phyloP scores from a whole-genome alignment of 768 basidiomycete species.

The Suillus tomentosus region DNA sequence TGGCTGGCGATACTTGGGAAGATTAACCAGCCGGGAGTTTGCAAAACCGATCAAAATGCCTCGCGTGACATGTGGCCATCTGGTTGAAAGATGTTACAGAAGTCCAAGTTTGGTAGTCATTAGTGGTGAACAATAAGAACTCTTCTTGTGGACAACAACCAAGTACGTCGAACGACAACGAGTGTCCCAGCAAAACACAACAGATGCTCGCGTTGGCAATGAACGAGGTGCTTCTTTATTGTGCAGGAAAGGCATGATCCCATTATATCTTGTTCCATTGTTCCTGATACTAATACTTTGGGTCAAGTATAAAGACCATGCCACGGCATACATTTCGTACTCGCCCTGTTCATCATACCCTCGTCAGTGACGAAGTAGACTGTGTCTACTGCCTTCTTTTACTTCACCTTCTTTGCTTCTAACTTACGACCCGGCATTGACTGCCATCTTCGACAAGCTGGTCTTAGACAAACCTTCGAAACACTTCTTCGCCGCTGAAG shows the following conservation, averaged over 20 bases:
- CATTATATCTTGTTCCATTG: slow-evolving; percentile 20
- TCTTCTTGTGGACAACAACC: slow-evolving; percentile 4
- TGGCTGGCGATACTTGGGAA: not conserved
- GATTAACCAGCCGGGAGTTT: not conserved
- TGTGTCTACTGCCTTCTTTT: slow-evolving; percentile 28
- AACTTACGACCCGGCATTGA: slow-evolving; percentile 25
- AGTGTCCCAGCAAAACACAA: not conserved
- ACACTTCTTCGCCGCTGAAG: not conserved
- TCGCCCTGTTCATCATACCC: slow-evolving; percentile 2
- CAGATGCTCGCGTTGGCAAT: not conserved
- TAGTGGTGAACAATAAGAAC: not conserved
- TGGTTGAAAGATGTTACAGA: not conserved
- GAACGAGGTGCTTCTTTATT: slow-evolving; percentile 12
- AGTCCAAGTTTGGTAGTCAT: slow-evolving; percentile 5
- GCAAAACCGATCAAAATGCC: not conserved
- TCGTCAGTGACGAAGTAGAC: slow-evolving; percentile 19
- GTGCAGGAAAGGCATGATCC: slow-evolving; percentile 7
- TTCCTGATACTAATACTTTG: slow-evolving; percentile 15
- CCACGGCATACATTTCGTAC: not conserved
- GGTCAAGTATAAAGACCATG: slow-evolving; percentile 22
- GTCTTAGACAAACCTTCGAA: slow-evolving; percentile 13
- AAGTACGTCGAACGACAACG: slow-evolving; percentile 1
- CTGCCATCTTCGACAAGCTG: slow-evolving; percentile 19
- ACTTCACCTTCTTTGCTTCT: slow-evolving; percentile 14
- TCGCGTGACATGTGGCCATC: not conserved